These are phyloP conservation scores for Protomyces inouyei DNA, from an alignment of 1,139 yeast species.

Conservation along the genomic window DNA sequence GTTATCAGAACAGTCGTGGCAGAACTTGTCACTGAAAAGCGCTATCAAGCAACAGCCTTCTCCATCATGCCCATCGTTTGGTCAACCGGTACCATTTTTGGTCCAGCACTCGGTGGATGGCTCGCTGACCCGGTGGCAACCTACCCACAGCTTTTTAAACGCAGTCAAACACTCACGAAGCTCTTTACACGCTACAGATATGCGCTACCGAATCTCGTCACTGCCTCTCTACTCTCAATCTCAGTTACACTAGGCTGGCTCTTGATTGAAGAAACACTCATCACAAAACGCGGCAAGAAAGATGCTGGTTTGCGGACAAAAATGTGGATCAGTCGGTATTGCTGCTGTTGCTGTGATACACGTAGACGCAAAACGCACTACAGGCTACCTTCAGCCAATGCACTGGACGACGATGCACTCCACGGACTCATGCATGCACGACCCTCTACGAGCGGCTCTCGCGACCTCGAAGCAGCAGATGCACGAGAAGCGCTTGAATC, in stretches of 20 bases:
- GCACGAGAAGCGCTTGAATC: slow-evolving; percentile 35
- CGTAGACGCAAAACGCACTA: slow-evolving; percentile 5
- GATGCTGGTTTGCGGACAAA: slow-evolving; percentile 17
- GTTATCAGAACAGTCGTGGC: slow-evolving; percentile 59
- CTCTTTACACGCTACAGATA: slow-evolving; percentile 50
- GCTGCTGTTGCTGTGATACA: slow-evolving; percentile 3
- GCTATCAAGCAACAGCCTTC: slow-evolving; percentile 59
- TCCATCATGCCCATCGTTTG: slow-evolving; percentile 56
- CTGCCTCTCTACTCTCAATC: slow-evolving; percentile 30
- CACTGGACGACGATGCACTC: slow-evolving; percentile 9
- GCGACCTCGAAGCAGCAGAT: background rate
- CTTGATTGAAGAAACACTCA: slow-evolving; percentile 55
- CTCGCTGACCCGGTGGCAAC: slow-evolving; percentile 41
- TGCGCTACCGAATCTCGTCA: slow-evolving; percentile 55
- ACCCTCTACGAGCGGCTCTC: slow-evolving; percentile 15
- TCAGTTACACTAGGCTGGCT: slow-evolving; percentile 47
- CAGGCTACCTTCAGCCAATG: slow-evolving; percentile 8
- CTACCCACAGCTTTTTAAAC: slow-evolving; percentile 36
- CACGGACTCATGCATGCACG: slow-evolving; percentile 4
- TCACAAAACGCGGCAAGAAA: slow-evolving; percentile 39
- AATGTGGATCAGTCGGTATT: slow-evolving; percentile 1
- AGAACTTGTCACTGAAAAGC: slow-evolving; percentile 52
- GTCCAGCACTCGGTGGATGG: slow-evolving; percentile 55
- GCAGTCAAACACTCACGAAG: slow-evolving; percentile 11
- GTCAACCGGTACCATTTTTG: slow-evolving; percentile 55